Evolutionary conservation across 2,329 filamentous ascomycete species (phyloP).

Genomic region (Penicillium occitanis): DNA sequence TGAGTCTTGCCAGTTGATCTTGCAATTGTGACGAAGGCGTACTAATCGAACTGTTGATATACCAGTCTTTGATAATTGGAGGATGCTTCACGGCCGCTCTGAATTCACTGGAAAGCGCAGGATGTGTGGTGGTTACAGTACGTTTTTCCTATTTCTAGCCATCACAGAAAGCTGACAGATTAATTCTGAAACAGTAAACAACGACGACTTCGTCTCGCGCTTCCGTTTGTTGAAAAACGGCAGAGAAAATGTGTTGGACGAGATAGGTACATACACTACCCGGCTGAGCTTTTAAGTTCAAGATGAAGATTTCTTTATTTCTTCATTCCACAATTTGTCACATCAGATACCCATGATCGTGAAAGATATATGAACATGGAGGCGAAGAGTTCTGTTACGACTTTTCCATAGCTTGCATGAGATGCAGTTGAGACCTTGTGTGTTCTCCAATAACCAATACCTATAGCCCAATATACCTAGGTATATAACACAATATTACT

Average conservation of each 20-base stretch:
- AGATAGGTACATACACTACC: constrained; percentile 29
- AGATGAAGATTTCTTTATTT: neutral
- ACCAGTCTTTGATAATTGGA: constrained; percentile 92
- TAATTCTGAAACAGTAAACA: constrained; percentile 58
- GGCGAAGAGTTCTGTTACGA: neutral
- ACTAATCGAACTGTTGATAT: neutral
- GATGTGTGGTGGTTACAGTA: constrained; percentile 89
- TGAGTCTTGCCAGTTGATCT: constrained; percentile 47
- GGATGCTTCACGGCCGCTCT: constrained; percentile 82
- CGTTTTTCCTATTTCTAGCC: constrained; percentile 40
- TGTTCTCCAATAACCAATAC: neutral
- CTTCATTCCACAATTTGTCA: neutral
- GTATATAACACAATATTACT: neutral
- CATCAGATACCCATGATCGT: neutral
- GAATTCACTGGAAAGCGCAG: constrained; percentile 80
- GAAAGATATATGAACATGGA: neutral
- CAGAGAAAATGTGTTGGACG: constrained; percentile 35
- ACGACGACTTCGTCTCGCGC: constrained; percentile 76
- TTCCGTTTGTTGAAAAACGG: constrained; percentile 70
- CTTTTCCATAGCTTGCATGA: neutral
- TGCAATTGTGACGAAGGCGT: neutral
- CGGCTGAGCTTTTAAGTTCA: constrained; percentile 1
- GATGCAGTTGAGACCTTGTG: neutral
- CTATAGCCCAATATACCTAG: neutral
- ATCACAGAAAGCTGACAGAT: neutral